Base-by-base conservation (phyloP, 116 monocot genomes). In the Cymodocea nodosa region DNA sequence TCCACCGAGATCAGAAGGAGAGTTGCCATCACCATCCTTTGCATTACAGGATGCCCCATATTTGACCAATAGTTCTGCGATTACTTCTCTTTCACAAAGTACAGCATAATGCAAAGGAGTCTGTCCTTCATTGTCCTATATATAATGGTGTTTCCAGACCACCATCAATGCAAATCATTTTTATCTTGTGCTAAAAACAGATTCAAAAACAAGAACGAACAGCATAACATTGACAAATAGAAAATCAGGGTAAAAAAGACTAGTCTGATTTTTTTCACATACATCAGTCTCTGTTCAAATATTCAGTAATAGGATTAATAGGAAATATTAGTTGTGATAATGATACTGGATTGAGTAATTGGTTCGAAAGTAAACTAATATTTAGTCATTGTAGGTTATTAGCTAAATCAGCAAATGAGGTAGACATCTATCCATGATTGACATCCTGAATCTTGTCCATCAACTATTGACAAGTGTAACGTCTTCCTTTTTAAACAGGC, bases 41-140 rank as follows among this genome's bases (percentile, higher is more conserved):
- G 69, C 25, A 39, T 75, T 50, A 39, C 53, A 18, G 59, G 79
- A 76, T 12, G 91, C 97, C 39, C 72, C 77, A 59, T 84, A 75
- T 50, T 80, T 75, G 36, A 91, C 75, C 23, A 97, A 81, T 60
- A 85, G 51, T 67, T 84, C 82, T 5, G 97, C 91, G 25, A 97
- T 80, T 0, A 67, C 78, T 40, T 84, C 70, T 36, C 87, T 75
- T 62, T 97, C 97, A 48, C 97, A 97, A 23, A 97, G 14, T 17
- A 62, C 88, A 50, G 97, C 97, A 71, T 97, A 97, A 74, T 97
- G 97, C 72, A 97, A 62, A 3, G 97, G 78, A 0, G 97, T 97
- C 64, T 97, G 97, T 2, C 91, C 85, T 76, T 97, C 97, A 65
- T 82, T 70, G 59, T 97, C 97, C 97, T 91, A 54, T 35, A 57